A percentile compares a stretch with the other conserved stretches of the same genome.
Evolutionary conservation across 805 yeast genomes (phyloP).

Genomic region (Peterozyma toletana): DNA sequence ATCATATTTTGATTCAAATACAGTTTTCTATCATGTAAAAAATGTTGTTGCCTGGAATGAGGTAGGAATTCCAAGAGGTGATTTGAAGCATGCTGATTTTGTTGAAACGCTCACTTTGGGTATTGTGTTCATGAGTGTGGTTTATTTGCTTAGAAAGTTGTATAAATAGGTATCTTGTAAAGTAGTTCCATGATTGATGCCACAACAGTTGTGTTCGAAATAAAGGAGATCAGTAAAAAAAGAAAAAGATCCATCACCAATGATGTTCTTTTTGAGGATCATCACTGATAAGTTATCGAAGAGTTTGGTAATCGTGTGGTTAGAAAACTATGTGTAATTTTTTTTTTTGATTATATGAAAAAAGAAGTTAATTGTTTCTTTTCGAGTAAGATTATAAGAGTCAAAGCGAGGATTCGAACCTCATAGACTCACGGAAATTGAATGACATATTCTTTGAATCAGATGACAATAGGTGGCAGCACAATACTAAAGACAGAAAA

Average conservation of each 20-base stretch:
- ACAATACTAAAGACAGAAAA: too few relatives aligned
- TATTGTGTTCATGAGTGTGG: not conserved
- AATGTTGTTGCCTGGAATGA: not conserved
- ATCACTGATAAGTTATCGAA: too few relatives aligned
- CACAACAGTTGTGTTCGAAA: constrained; percentile 7
- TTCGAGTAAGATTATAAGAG: too few relatives aligned
- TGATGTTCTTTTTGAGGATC: too few relatives aligned
- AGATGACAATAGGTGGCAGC: too few relatives aligned
- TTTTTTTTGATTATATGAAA: too few relatives aligned
- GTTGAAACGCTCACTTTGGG: not conserved
- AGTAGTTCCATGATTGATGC: constrained; percentile 5
- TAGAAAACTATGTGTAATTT: too few relatives aligned
- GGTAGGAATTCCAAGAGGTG: constrained; percentile 1
- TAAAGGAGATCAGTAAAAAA: constrained; percentile 16
- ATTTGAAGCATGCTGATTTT: not conserved
- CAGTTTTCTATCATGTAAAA: constrained; percentile 5
- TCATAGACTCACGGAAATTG: too few relatives aligned
- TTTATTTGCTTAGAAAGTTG: not conserved
- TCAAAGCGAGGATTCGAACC: too few relatives aligned
- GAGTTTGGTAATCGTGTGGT: too few relatives aligned
- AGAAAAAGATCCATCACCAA: not conserved
- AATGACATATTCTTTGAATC: too few relatives aligned
- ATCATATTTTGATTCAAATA: constrained; percentile 6
- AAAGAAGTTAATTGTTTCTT: too few relatives aligned
- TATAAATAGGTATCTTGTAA: not conserved